These are phyloP conservation scores for Syncephalastrum monosporum DNA, from an alignment of 371 early-diverging fungal species.

Conservation along the genomic window DNA sequence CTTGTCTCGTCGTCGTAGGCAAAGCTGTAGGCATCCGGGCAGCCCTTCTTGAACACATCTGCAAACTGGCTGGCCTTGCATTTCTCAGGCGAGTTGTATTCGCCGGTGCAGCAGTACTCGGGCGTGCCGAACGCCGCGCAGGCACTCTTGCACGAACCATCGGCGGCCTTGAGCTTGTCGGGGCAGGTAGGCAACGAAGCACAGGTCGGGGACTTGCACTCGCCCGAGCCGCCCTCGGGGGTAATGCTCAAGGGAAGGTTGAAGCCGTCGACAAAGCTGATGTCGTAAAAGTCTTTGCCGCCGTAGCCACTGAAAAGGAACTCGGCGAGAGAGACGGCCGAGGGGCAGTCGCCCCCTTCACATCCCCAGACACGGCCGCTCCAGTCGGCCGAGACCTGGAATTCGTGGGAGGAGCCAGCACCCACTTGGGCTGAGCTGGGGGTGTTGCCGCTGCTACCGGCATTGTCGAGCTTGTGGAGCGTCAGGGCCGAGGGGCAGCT, in stretches of 20 bases:
- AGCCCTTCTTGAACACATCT: constrained; percentile 17
- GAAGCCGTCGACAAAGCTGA: constrained; percentile 40
- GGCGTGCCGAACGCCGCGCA: constrained; percentile 27
- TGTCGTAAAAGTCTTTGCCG: constrained; percentile 35
- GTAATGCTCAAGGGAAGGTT: constrained; percentile 27
- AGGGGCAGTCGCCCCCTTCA: constrained; percentile 8
- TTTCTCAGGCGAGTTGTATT: constrained; percentile 13
- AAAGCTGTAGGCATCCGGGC: constrained; percentile 40
- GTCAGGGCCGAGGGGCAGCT: constrained; percentile 24
- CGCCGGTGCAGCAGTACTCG: constrained; percentile 37
- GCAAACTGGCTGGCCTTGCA: constrained; percentile 26
- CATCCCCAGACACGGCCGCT: constrained; percentile 41
- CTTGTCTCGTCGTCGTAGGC: constrained; percentile 47
- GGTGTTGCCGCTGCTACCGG: constrained; percentile 10
- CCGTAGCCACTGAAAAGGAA: constrained; percentile 20
- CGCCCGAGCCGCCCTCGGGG: constrained; percentile 13
- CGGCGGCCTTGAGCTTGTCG: constrained; percentile 21
- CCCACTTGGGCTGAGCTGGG: constrained; percentile 8
- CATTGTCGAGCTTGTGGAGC: constrained; percentile 35
- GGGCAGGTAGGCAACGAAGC: constrained; percentile 33
- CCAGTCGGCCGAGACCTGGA: constrained; percentile 26
- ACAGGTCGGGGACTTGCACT: constrained; percentile 31
- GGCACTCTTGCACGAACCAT: constrained; percentile 29
- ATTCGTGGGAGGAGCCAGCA: constrained; percentile 18
- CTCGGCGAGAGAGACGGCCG: constrained; percentile 35